Evolutionary conservation across 2,329 filamentous ascomycete genomes (phyloP), one percentile per base, ranked within the genome.

Genomic region (Blumeria graminis): DNA sequence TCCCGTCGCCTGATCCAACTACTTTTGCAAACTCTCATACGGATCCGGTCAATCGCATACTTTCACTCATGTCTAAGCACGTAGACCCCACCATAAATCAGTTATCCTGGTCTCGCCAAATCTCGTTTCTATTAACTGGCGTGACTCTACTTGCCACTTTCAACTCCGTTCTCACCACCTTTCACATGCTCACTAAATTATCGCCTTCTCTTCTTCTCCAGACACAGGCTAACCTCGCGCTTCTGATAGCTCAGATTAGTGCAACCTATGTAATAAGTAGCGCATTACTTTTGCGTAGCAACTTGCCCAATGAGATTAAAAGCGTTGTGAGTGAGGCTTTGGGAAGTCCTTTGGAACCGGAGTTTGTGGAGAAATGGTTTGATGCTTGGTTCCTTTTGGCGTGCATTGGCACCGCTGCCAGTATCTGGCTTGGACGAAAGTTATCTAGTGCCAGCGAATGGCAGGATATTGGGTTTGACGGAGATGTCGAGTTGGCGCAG

Each of bases 241-340:
- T 94, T 11, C 73, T 88, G 46, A 80, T 90, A 38, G 84, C 81
- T 4, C 87, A 94, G 68, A 80, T 93, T 48, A 80, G 80, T 1
- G 87, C 85, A 1, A 88, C 86, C 0, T 93, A 94, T 65, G 86
- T 93, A 56, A 88, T 94, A 63, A 84, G 80, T 58, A 82, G 84
- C 1, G 83, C 85, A 2, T 70, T 94, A 61, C 72, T 94, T 58
- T 71, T 94, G 51, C 71, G 87, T 55, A 85, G 83, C 62, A 90
- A 87, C 66, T 71, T 94, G 61, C 87, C 87, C 0, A 74, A 73
- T 39, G 84, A 89, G 65, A 81, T 90, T 65, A 80, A 86, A 58
- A 80, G 78, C 54, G 84, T 84, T 1, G 84, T 93, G 3, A 81
- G 80, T 2, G 84, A 88, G 61, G 85, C 85, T 0, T 70, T 94